Percentiles rank a stretch among this genome's conserved stretches.
Conservation (phyloP, 2,329 filamentous ascomycete species). For the Ascochyta fabae region DNA sequence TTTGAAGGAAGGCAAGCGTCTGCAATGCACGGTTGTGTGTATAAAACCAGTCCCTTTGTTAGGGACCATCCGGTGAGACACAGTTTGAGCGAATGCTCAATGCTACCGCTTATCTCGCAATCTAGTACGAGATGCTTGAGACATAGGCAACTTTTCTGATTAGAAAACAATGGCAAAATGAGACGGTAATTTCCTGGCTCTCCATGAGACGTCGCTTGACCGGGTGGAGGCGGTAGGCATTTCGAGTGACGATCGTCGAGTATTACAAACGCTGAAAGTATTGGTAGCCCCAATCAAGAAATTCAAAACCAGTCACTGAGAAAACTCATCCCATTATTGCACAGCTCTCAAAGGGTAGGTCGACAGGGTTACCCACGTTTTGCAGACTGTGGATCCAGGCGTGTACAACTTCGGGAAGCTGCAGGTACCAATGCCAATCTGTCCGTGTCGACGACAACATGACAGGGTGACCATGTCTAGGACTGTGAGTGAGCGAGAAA, state of each 20-base stretch:
- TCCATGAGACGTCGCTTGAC: neutral
- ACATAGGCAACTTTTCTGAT: neutral
- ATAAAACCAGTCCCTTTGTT: slow-evolving; percentile 29
- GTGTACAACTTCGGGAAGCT: slow-evolving; percentile 38
- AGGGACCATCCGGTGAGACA: slow-evolving; percentile 28
- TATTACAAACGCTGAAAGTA: neutral
- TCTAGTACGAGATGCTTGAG: neutral
- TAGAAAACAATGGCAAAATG: neutral
- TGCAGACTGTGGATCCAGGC: slow-evolving; percentile 32
- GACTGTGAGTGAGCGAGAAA: slow-evolving; percentile 18
- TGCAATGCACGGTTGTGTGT: slow-evolving; percentile 16
- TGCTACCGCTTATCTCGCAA: neutral
- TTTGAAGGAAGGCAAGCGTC: slow-evolving; percentile 16
- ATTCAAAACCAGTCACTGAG: neutral
- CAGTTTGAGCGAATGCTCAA: slow-evolving; percentile 19
- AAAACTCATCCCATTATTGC: neutral
- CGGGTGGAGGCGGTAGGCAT: neutral
- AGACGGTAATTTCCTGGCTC: neutral
- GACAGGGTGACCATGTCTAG: slow-evolving; percentile 15
- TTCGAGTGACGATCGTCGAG: neutral
- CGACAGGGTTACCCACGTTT: slow-evolving; percentile 38
- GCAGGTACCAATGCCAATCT: slow-evolving; percentile 37
- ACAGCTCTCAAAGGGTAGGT: neutral
- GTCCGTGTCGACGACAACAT: slow-evolving; percentile 32
- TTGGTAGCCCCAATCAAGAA: neutral